Evolutionary conservation across 1,139 yeast genomes (phyloP).

Genomic region (Sugiyamaella pinicola): DNA sequence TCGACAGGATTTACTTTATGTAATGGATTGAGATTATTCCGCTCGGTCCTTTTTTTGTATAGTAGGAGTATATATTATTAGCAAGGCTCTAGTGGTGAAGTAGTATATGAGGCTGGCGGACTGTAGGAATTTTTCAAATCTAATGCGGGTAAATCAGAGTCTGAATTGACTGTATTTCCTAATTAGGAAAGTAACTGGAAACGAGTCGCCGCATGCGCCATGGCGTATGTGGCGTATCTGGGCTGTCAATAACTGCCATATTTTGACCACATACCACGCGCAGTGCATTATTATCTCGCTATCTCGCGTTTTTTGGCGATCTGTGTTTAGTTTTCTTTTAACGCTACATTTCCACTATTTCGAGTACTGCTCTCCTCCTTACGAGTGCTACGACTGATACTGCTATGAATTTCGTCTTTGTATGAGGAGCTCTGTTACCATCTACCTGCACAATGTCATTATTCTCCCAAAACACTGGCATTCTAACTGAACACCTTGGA

Average conservation of each 20-base stretch:
- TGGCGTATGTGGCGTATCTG: too few species aligned
- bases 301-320: too few species aligned
- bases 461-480: conserved; percentile 45
- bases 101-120: too few species aligned
- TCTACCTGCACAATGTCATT: conserved; percentile 19
- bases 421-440: too few species aligned
- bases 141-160: background rate
- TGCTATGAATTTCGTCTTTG: background rate
- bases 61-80: background rate
- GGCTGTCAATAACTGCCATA: too few species aligned
- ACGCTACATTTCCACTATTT: too few species aligned
- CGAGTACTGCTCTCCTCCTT: too few species aligned
- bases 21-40: conserved; percentile 29
- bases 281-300: too few species aligned
- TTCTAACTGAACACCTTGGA: conserved; percentile 84
- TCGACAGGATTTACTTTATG: conserved; percentile 36
- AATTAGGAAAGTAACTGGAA: conserved; percentile 17
- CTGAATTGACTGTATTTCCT: conserved; percentile 9
- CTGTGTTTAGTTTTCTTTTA: too few species aligned
- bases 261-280: too few species aligned
- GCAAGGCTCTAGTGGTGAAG: conserved; percentile 9
- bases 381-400: background rate
- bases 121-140: conserved; percentile 6
- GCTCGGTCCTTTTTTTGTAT: conserved; percentile 38
- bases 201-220: background rate